phyloP scores from a whole-genome alignment of 2,329 filamentous ascomycete genomes.

The Fusarium sp. region DNA sequence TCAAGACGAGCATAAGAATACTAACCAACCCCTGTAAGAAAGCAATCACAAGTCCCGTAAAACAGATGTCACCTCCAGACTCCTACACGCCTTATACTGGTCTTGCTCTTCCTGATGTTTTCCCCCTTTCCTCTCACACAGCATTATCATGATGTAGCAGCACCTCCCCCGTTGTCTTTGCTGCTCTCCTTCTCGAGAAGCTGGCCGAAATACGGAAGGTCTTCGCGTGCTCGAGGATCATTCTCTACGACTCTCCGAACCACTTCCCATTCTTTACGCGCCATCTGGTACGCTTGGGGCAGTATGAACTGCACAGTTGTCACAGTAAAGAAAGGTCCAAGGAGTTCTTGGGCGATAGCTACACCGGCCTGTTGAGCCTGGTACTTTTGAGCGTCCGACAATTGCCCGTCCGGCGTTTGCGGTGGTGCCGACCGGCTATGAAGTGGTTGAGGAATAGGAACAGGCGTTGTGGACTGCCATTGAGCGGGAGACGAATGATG shows the following conservation, averaged over 20 bases:
- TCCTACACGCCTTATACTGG: slow-evolving; percentile 18
- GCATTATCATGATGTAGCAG: slow-evolving; percentile 19
- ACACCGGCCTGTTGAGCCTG: slow-evolving; percentile 64
- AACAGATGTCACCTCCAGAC: slow-evolving; percentile 8
- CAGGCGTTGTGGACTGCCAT: slow-evolving; percentile 51
- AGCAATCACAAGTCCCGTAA: slow-evolving; percentile 1
- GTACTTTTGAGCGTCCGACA: slow-evolving; percentile 52
- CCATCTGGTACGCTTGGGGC: slow-evolving; percentile 74
- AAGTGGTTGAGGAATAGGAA: slow-evolving; percentile 52
- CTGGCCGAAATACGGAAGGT: slow-evolving; percentile 67
- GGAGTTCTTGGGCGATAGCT: slow-evolving; percentile 68
- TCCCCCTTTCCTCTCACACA: slow-evolving; percentile 1
- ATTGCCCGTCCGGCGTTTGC: slow-evolving; percentile 27
- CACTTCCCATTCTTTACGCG: slow-evolving; percentile 77
- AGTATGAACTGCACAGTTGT: slow-evolving; percentile 77
- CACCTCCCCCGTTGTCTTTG: slow-evolving; percentile 31
- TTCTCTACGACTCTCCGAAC: slow-evolving; percentile 74
- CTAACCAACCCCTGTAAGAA: slow-evolving; percentile 5
- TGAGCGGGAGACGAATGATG: slow-evolving; percentile 49
- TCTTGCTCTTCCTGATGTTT: slow-evolving; percentile 9
- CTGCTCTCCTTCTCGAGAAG: slow-evolving; percentile 63
- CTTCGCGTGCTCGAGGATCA: slow-evolving; percentile 72
- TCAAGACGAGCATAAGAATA: slow-evolving; percentile 3
- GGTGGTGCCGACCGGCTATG: slow-evolving; percentile 36
- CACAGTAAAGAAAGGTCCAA: slow-evolving; percentile 70